Conservation (phyloP, 495 filamentous ascomycete genomes). For the Aspergillus cavernicola region DNA sequence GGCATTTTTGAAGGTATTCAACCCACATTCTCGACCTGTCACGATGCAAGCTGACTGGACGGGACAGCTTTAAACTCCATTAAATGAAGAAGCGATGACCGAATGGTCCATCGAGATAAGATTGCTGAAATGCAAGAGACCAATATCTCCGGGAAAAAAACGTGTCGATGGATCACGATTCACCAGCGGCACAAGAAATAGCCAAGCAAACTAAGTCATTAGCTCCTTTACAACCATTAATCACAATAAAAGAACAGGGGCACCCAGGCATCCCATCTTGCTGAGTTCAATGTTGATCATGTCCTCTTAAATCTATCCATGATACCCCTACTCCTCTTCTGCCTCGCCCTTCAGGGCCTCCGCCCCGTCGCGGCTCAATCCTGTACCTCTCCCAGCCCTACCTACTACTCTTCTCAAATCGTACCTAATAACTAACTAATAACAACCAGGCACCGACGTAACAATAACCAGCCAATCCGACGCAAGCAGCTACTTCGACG, state of each 20-base stretch:
- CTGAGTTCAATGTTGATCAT: too few relatives aligned
- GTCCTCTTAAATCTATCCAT: too few relatives aligned
- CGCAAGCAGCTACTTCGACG: constrained; percentile 19
- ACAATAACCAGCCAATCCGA: constrained; percentile 30
- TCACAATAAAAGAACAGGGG: neutral
- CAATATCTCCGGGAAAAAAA: neutral
- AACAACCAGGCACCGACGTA: constrained; percentile 21
- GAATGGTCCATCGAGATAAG: neutral
- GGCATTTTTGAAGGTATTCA: neutral
- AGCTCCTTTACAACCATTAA: neutral
- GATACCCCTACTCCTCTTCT: constrained; percentile 2
- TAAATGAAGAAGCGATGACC: neutral
- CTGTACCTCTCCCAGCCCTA: neutral
- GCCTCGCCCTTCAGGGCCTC: neutral
- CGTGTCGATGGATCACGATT: neutral
- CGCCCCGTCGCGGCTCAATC: constrained; percentile 4
- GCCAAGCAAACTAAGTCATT: neutral
- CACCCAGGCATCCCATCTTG: neutral
- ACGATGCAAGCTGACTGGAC: too few relatives aligned
- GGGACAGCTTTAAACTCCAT: neutral
- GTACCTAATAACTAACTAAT: neutral
- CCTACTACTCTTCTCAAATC: neutral
- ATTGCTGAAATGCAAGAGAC: neutral
- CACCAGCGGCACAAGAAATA: neutral
- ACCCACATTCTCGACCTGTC: neutral